Evolutionary conservation across 345 rosid genomes (phyloP), one percentile per base, ranked within the genome.

Genomic region (Corchorus olitorius): DNA sequence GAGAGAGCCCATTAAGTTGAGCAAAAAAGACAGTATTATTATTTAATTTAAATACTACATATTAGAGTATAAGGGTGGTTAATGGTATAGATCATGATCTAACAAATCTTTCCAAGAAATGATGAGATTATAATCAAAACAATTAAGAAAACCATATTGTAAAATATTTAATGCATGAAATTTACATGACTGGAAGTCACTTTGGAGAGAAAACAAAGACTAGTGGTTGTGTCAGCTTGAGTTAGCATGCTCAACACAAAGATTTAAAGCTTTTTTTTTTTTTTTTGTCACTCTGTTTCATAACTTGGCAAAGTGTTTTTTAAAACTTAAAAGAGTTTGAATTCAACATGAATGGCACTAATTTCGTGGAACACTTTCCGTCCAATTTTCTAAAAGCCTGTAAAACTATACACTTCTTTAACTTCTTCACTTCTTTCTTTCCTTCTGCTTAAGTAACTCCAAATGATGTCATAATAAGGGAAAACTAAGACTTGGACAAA

Each of bases 201-300:
- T 81, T 81, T 85, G 76, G 55, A 65, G 19, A 64, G 41, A 65
- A 50, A 84, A 83, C 88, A 90, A 82, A 74, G 69, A 5, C 34
- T 83, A 85, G 88, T 84, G 89, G 87, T 55, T 76, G 88, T 88
- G 94, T 85, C 92, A 87, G 88, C 73, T 27, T 56, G 48, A 80
- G 76, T 83, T 77, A 81, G 87, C 91, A 83, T 85, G 91, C 87
- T 78, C 83, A 63, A 73, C 76, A 15, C 33, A 16, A 20, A 41
- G 49, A 61, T 1, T 39, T 56, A 60, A 65, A 16, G 22, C 49
- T 19, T 22, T 17, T 65, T 65, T 50, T 5, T 61, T 50, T 5
- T 61, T 76, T 27, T 20, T n/a, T n/a, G n/a, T n/a, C 70, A 20
- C 65, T 41, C 45, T 46, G 73, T 46, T 71, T 65, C 43, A 22